Percentiles rank a stretch among this genome's conserved stretches.
Evolutionary conservation across 805 yeast species (phyloP).

Genomic region (Sungouiella thailandica): DNA sequence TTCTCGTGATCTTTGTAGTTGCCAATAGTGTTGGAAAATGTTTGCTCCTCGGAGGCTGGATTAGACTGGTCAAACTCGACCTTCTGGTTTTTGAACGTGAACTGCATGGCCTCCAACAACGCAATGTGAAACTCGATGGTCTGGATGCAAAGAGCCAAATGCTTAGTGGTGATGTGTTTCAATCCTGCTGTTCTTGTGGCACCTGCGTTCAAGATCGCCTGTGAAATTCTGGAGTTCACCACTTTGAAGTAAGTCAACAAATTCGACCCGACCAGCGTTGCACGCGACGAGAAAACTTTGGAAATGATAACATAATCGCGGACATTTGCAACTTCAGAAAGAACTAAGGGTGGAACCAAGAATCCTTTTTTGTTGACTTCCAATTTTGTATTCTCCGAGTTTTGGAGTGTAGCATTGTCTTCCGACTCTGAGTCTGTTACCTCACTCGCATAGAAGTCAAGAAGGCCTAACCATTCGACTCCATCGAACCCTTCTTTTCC

Average conservation of each 20-base stretch:
- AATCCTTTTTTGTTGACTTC: conserved; percentile 19
- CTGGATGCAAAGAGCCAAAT: conserved; percentile 64
- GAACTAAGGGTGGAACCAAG: conserved; percentile 26
- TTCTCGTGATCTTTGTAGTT: conserved; percentile 55
- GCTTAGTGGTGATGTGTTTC: conserved; percentile 68
- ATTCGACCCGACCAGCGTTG: conserved; percentile 37
- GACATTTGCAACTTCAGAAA: conserved; percentile 23
- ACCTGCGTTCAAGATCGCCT: conserved; percentile 67
- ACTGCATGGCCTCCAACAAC: conserved; percentile 30
- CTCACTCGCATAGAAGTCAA: conserved; percentile 19
- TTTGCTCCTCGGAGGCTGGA: conserved; percentile 20
- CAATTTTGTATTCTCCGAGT: conserved; percentile 2
- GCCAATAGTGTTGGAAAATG: conserved; percentile 26
- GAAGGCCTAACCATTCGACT: conserved; percentile 21
- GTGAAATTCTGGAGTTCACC: conserved; percentile 50
- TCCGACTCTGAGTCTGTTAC: neutral
- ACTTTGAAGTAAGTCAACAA: conserved; percentile 41
- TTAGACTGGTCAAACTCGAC: conserved; percentile 1
- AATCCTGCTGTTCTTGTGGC: conserved; percentile 72
- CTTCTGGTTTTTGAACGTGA: conserved; percentile 7
- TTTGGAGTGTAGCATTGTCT: neutral
- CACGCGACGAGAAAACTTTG: conserved; percentile 48
- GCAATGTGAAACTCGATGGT: conserved; percentile 44
- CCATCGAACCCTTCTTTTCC: conserved; percentile 22
- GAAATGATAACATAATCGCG: conserved; percentile 54